phyloP scores from a whole-genome alignment of 2,329 filamentous ascomycete species.

The Neofusicoccum laricinum region DNA sequence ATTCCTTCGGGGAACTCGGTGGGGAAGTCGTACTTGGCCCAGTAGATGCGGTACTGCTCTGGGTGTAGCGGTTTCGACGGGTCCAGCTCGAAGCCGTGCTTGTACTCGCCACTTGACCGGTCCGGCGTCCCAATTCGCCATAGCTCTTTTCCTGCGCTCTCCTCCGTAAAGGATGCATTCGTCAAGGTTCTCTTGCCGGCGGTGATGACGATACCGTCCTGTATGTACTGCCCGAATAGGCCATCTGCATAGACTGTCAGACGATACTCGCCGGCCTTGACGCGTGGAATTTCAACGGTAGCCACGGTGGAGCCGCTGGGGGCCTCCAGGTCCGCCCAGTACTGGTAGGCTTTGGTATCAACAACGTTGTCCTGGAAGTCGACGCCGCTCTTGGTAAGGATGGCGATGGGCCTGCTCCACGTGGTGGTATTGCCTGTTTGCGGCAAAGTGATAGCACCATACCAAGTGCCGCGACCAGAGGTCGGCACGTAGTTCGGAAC shows the following conservation, averaged over 20 bases:
- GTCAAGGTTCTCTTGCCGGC: slow-evolving; percentile 41
- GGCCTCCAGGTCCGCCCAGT: slow-evolving; percentile 52
- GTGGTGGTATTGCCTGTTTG: slow-evolving; percentile 37
- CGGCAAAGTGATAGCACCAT: slow-evolving; percentile 53
- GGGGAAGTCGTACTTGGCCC: slow-evolving; percentile 58
- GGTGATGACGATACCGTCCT: slow-evolving; percentile 50
- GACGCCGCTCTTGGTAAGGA: slow-evolving; percentile 52
- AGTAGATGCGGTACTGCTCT: slow-evolving; percentile 61
- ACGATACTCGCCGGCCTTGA: slow-evolving; percentile 59
- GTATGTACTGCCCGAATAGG: slow-evolving; percentile 59
- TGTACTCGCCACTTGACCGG: slow-evolving; percentile 59
- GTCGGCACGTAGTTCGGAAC: slow-evolving; percentile 60
- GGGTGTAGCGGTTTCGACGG: slow-evolving; percentile 50
- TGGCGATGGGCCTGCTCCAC: slow-evolving; percentile 48
- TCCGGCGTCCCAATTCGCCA: slow-evolving; percentile 64
- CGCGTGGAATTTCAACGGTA: slow-evolving; percentile 50
- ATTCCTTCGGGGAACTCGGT: slow-evolving; percentile 60
- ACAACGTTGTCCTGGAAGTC: slow-evolving; percentile 60
- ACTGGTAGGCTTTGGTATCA: slow-evolving; percentile 57
- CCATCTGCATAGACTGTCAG: slow-evolving; percentile 62
- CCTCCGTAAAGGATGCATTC: slow-evolving; percentile 50
- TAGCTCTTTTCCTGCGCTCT: slow-evolving; percentile 57
- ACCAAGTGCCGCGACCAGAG: slow-evolving; percentile 49
- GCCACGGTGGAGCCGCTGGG: slow-evolving; percentile 23
- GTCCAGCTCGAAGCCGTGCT: slow-evolving; percentile 54